Base-by-base conservation (phyloP, 805 yeast species). In the Metschnikowia hibisci region DNA sequence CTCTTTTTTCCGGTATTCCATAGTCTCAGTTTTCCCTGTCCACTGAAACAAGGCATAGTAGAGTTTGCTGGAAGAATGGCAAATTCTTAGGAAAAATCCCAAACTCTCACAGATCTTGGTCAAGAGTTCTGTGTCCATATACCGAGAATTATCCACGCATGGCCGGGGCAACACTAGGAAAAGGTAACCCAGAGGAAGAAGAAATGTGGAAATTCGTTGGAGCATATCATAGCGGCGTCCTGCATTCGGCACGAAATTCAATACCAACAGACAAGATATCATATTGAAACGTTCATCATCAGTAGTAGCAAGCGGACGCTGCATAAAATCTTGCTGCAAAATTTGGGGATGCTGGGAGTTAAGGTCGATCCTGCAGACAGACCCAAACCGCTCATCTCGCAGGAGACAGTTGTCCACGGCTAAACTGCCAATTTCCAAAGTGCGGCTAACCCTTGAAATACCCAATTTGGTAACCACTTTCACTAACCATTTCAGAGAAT, bases 81-180 rank as follows among this genome's bases (percentile, higher is more conserved):
- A 67, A 36, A 67, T 57, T 4, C 71, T 39, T 28, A 67, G 47
- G 6, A 44, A 47, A 49, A 80, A 88, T 0, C 96, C 96, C n/a
- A 87, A 63, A 6, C 69, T 53, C 0, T 46, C 27, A 78, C 84
- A 74, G 10, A 89, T 73, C 1, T 62, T 58, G 1, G 60, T 51
- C 7, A 77, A 64, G 20, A 60, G 61, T 0, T 56, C 58, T 31
- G 70, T 67, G 48, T 77, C 75, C 60, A 83, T 79, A 58, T 90
- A 91, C 34, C 98, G 71, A 0, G 97, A 89, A 60, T 91, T 90
- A 7, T 67, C 60, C 1, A 87, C 69, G 58, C 99, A 91, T 0
- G 98, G 96, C 28, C 85, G 69, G 0, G 99, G 99, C 3, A 91
- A 65, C 6, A 91, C 98, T 10, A 91, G 62, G 57, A 91, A 90